Base-by-base conservation (phyloP, 2,329 filamentous ascomycete species). In the Colletotrichum viniferum region DNA sequence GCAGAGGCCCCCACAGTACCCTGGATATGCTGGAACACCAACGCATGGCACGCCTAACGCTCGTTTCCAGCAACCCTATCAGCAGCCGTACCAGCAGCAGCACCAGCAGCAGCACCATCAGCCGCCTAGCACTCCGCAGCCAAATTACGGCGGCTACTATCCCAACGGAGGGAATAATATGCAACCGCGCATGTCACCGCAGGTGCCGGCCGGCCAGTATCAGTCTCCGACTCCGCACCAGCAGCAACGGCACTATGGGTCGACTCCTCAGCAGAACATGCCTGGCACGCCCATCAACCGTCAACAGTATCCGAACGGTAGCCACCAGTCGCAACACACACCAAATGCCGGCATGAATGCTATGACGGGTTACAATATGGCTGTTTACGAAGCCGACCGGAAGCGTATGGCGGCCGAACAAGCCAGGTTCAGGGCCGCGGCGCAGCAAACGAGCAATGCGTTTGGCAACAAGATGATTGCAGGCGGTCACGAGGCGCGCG, bases 351-450 rank as follows among this genome's bases (percentile, higher is more conserved):
- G 86, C 88, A 9, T 74, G 34, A 73, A 68, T 36, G 26, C 73
- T 24, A 56, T 75, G 52, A 73, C 67, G 26, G 73, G 69, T 10
- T 76, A 76, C 24, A 73, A 76, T 16, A 60, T 71, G 36, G 70
- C 69, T 36, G 70, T 68, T 24, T 65, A 65, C 21, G 66, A 70
- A 48, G 64, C 73, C 43, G 73, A 76, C n/a, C 73, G 72, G 21
- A 62, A 73, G 78, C 86, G 87, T 69, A 86, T 76, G 26, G 63
- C 69, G 88, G 62, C 82, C 88, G 79, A 90, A 68, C 88, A 90
- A 79, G 87, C 88, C 9, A 87, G 88, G 70, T 88, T 87, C 4
- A 82, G 87, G 30, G 85, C 86, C 16, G 86, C 86, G 18, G 86
- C 87, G 1, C 86, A 87, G 66, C 85, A 87, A 76, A 83, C 85